Evolutionary conservation across 805 yeast species (phyloP).

Genomic region (Candida krabiensis): DNA sequence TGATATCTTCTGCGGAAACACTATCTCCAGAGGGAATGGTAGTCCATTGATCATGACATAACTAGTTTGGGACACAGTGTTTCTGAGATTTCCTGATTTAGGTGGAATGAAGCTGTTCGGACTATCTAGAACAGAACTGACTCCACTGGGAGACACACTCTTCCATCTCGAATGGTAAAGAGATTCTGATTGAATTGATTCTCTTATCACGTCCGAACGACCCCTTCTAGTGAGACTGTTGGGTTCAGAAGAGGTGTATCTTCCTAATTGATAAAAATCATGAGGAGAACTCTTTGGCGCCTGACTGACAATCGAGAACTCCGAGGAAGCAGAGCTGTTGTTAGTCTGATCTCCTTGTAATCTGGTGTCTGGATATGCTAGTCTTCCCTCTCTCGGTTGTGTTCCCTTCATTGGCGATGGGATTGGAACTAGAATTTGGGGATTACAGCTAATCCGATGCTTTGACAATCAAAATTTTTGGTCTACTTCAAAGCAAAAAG

Average conservation of each 20-base stretch:
- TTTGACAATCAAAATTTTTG: too few relatives aligned
- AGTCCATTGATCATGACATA: conserved; percentile 27
- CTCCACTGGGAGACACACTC: conserved; percentile 7
- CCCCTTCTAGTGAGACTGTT: conserved; percentile 1
- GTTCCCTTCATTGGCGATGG: too few relatives aligned
- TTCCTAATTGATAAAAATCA: neutral
- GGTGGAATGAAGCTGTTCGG: conserved; percentile 3
- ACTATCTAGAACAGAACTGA: conserved; percentile 7
- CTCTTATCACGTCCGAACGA: conserved; percentile 2
- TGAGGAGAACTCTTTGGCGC: neutral
- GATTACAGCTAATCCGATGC: too few relatives aligned
- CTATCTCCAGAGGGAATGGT: conserved; percentile 29
- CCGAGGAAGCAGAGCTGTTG: neutral
- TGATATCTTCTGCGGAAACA: conserved; percentile 30
- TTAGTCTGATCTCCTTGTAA: too few relatives aligned
- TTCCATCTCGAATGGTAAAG: conserved; percentile 1
- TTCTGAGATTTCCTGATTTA: conserved; percentile 5
- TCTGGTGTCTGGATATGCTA: too few relatives aligned
- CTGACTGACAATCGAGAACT: neutral
- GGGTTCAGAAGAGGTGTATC: conserved; percentile 5
- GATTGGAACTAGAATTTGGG: too few relatives aligned
- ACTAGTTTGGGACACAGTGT: conserved; percentile 8
- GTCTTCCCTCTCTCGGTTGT: too few relatives aligned
- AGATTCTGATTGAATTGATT: neutral
- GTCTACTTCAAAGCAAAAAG: too few relatives aligned